Base-by-base conservation (phyloP, 1,284 basidiomycete genomes). In the Apiotrichum mycotoxinovorans region DNA sequence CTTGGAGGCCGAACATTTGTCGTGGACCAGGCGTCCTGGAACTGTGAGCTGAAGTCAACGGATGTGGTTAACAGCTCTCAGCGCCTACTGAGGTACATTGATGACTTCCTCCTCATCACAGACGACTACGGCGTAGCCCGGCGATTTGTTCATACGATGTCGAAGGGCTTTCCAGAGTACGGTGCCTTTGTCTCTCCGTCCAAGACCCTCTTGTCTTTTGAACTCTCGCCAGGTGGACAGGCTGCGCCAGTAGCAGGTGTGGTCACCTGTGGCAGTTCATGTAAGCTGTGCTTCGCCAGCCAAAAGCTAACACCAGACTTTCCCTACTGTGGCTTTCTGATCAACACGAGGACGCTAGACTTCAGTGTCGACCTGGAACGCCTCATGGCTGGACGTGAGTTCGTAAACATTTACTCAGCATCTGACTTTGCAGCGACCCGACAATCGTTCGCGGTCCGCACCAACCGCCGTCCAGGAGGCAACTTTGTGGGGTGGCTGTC, bases 81-180 rank as follows among this genome's bases (percentile, higher is more conserved):
- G 91, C 70, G 87, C 3, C 78, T 97, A 2, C 77, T 97, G 51
- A 83, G 96, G 51, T 83, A 94, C 61, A 87, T 95, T 25, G 96
- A 99, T 68, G 96, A 99, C 72, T 98, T 97, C 69, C 78, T 98
- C 25, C 87, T 89, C 65, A 80, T 99, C 53, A 91, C 92, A 4
- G 87, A 89, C 1, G 83, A 83, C 58, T 78, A 79, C 1, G 52
- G 63, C 2, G 82, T 83, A 60, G 96, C 95, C 0, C 79, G 72
- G 35, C 78, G 76, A 0, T 98, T 98, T 73, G 78, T 97, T 43
- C 73, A 82, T 8, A 82, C 82, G 62, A 96, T 99, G 90, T 79
- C 83, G n/a, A 67, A 81, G 69, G 94, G 92, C 1, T 89, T 93
- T 65, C 88, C 88, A 1, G 88, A 92, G 67, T 98, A 97, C 68